Evolutionary conservation across 2,329 filamentous ascomycete species (phyloP), one percentile per base, ranked within the genome.

Genomic region (Catunica adiposa): DNA sequence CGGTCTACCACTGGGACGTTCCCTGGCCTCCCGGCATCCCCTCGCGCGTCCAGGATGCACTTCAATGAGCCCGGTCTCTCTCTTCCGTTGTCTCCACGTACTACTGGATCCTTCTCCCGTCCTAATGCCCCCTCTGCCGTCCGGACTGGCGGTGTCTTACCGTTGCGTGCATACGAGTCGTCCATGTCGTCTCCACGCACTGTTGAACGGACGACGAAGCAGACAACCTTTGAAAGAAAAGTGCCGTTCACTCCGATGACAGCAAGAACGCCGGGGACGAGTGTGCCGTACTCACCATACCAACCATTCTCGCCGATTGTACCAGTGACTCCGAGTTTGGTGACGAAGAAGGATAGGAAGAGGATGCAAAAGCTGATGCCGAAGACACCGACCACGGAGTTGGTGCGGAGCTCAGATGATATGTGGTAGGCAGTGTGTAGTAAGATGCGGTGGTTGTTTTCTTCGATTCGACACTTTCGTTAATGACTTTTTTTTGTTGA

Each of bases 271-370:
- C 85, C 84, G 0, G 79, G 77, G 3, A 73, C 72, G 22, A 74
- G 79, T 1, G 76, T 82, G 22, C 85, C 85, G 1, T 89, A 89
- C 66, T 80, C 78, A 56, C 84, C 86, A 0, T 90, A 89, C 62
- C 86, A 89, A 71, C 86, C 86, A 0, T 86, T 82, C 64, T 84
- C 82, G 5, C 84, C 85, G 1, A 73, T 86, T 51, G 76, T 88
- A 53, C 86, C 86, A 1, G 78, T 89, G 51, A 89, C 86, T 29
- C 84, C 86, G n/a, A 79, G 78, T 20, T 69, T 90, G 50, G 80
- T 86, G 15, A 86, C 80, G 23, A 79, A 75, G 66, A 77, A 79
- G 59, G 84, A 89, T 64, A 70, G 84, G 26, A 87, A 83, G 74
- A 73, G 76, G 65, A 81, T 80, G 73, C 79, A 73, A 71, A 79